A percentile compares a stretch with the other conserved stretches of the same genome.
These are phyloP conservation scores for Tuber aestivum DNA, from an alignment of 495 filamentous ascomycete genomes.

Conservation along the genomic window DNA sequence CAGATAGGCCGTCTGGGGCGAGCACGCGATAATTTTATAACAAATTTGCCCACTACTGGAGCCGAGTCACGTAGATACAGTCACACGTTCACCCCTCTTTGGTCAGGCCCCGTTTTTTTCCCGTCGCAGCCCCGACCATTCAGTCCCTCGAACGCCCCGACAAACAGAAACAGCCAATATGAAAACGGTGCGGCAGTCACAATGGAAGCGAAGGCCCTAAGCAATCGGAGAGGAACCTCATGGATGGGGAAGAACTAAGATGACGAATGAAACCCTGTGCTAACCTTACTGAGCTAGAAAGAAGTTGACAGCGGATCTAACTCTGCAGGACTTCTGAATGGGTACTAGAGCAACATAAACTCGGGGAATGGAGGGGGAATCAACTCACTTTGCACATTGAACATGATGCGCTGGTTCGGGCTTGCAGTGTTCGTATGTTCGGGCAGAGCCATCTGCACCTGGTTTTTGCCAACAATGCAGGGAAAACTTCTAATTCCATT, in stretches of 20 bases:
- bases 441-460: slow-evolving; percentile 15
- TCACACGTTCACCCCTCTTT: slow-evolving; percentile 11
- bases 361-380: slow-evolving; percentile 12
- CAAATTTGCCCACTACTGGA: slow-evolving; percentile 24
- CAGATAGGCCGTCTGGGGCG: slow-evolving; percentile 21
- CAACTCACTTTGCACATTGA: slow-evolving; percentile 18
- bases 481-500: slow-evolving; percentile 15
- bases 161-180: slow-evolving; percentile 24
- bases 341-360: slow-evolving; percentile 12
- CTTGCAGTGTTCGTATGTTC: slow-evolving; percentile 5
- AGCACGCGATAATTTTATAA: slow-evolving; percentile 38
- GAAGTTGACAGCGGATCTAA: slow-evolving; percentile 32
- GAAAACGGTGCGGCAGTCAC: slow-evolving; percentile 17
- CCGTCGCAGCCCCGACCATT: slow-evolving; percentile 10
- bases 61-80: slow-evolving; percentile 29
- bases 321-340: slow-evolving; percentile 24
- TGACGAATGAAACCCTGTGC: slow-evolving; percentile 21
- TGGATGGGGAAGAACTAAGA: slow-evolving; percentile 16
- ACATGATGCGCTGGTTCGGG: slow-evolving; percentile 30
- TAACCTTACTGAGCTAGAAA: slow-evolving; percentile 10
- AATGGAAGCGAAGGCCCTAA: slow-evolving; percentile 15
- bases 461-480: slow-evolving; percentile 34
- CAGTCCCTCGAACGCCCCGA: slow-evolving; percentile 7
- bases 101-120: slow-evolving; percentile 21
- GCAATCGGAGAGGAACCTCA: slow-evolving; percentile 33